Evolutionary conservation across 768 basidiomycete species (phyloP).

Genomic region (Steccherinum ochraceum): DNA sequence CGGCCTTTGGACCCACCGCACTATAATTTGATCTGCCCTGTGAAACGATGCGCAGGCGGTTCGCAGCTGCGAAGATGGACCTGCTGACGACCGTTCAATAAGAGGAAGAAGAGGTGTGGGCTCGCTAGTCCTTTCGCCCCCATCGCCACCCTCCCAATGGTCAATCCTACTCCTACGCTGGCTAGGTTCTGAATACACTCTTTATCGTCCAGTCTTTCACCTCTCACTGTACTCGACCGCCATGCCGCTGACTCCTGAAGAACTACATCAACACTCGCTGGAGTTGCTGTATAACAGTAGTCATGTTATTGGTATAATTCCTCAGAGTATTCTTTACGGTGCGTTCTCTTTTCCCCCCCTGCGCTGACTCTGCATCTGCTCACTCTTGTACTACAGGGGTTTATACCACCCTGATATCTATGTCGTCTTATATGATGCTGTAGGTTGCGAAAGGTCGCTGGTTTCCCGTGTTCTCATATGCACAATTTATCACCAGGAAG

Average conservation of each 20-base stretch:
- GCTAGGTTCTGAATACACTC: too few species aligned
- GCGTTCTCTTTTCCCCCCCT: background rate
- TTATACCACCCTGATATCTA: conserved; percentile 1
- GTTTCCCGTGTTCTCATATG: background rate
- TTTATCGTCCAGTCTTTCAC: too few species aligned
- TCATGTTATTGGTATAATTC: background rate
- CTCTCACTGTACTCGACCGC: too few species aligned
- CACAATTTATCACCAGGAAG: background rate
- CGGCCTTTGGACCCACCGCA: too few species aligned
- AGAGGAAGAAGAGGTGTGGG: too few species aligned
- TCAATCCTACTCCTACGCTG: too few species aligned
- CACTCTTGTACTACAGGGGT: background rate
- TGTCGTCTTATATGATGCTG: background rate
- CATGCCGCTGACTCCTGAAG: background rate
- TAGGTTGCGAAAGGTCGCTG: background rate
- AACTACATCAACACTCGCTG: background rate
- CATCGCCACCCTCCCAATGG: too few species aligned
- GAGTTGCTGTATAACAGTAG: background rate
- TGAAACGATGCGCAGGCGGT: too few species aligned
- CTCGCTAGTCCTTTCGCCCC: too few species aligned
- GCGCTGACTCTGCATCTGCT: background rate
- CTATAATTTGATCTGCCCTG: too few species aligned
- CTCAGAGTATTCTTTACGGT: conserved; percentile 3
- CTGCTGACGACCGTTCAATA: too few species aligned
- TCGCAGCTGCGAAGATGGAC: too few species aligned